Conservation (phyloP, 805 yeast species). For the Candida boidinii region DNA sequence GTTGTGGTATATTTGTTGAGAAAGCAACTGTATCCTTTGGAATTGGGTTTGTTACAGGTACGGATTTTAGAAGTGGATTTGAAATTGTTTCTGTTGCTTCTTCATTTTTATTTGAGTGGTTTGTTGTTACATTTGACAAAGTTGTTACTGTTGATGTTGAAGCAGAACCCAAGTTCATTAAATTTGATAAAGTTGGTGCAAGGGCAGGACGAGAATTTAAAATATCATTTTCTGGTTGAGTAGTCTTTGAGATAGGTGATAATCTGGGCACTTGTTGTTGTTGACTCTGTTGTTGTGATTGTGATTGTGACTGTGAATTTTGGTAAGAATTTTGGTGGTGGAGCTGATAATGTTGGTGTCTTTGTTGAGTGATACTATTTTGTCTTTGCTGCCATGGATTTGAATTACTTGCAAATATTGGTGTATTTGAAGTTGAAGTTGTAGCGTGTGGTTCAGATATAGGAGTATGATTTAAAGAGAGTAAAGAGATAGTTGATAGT, state of each 20-base stretch:
- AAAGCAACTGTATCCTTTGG: background rate
- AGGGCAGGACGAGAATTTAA: constrained; percentile 5
- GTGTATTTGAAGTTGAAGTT: constrained; percentile 1
- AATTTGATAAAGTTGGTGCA: too few species aligned
- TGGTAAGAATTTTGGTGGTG: constrained; percentile 4
- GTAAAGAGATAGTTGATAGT: constrained; percentile 25
- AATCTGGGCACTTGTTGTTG: constrained; percentile 1
- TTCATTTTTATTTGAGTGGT: too few species aligned
- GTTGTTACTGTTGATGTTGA: background rate
- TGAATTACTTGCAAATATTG: background rate
- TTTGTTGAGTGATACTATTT: constrained; percentile 11
- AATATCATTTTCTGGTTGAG: constrained; percentile 4
- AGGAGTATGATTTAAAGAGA: constrained; percentile 23
- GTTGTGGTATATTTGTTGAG: background rate
- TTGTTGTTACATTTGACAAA: too few species aligned
- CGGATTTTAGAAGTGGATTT: too few species aligned
- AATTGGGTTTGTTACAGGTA: too few species aligned
- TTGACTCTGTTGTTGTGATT: constrained; percentile 1
- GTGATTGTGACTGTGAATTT: constrained; percentile 1
- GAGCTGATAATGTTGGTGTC: constrained; percentile 6
- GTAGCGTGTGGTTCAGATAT: constrained; percentile 1
- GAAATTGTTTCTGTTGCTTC: background rate
- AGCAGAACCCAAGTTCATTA: too few species aligned
- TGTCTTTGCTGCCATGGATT: constrained; percentile 8
- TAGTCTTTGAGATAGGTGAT: background rate